Evolutionary conservation across 1,284 basidiomycete species (phyloP).

Genomic region (Neonothopanus nambi): DNA sequence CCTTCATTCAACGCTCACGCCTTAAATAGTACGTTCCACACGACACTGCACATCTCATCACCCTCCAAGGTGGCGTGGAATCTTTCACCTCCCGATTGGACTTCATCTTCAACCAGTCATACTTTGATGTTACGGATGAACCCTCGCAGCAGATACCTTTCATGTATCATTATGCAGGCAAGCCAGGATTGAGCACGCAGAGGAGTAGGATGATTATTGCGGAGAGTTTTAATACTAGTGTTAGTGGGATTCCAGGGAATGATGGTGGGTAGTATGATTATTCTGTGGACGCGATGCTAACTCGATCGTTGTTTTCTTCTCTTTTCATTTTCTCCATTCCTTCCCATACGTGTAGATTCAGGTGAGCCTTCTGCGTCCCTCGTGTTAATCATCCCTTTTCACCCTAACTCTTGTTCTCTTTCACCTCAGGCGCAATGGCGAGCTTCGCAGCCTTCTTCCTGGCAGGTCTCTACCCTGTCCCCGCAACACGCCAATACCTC

Average conservation of each 20-base stretch:
- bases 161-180: slow-evolving; percentile 67
- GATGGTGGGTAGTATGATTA: slow-evolving; percentile 8
- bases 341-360: background rate
- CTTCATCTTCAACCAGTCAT: slow-evolving; percentile 55
- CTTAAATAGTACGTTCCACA: slow-evolving; percentile 55
- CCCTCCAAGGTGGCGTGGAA: slow-evolving; percentile 56
- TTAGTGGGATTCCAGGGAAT: slow-evolving; percentile 18
- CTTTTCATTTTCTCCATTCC: background rate
- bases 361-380: background rate
- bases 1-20: background rate
- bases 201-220: slow-evolving; percentile 11
- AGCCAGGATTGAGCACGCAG: slow-evolving; percentile 44
- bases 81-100: slow-evolving; percentile 55
- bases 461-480: slow-evolving; percentile 60
- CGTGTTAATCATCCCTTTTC: background rate
- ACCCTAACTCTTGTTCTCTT: background rate
- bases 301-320: too few relatives aligned
- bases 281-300: background rate
- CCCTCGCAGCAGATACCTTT: slow-evolving; percentile 64
- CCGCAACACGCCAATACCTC: slow-evolving; percentile 58
- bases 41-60: slow-evolving; percentile 59
- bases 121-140: slow-evolving; percentile 59
- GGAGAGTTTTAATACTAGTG: slow-evolving; percentile 15
- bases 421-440: slow-evolving; percentile 58
- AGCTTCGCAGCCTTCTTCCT: slow-evolving; percentile 65